Evolutionary conservation across 2,329 filamentous ascomycete species (phyloP).

Genomic region (Bipolaris gigantea): DNA sequence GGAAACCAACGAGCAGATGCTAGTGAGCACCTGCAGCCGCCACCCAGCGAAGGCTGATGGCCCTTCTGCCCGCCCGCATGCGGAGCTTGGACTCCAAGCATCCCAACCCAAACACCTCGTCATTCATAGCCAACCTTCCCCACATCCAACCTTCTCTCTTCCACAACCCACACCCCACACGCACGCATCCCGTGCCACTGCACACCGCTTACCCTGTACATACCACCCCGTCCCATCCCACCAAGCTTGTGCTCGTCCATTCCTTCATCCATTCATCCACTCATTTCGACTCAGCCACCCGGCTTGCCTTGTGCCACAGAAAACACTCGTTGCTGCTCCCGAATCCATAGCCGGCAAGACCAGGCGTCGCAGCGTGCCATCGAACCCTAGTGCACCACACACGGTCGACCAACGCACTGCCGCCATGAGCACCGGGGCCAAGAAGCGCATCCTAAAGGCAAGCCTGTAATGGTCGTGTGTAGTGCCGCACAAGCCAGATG

Average conservation of each 20-base stretch:
- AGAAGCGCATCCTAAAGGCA: conserved; percentile 54
- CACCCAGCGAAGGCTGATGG: conserved; percentile 6
- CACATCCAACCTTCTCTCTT: conserved; percentile 15
- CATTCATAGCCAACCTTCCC: conserved; percentile 18
- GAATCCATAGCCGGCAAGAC: neutral
- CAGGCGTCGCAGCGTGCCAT: conserved; percentile 5
- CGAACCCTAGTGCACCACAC: conserved; percentile 9
- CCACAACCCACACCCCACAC: neutral
- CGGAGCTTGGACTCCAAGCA: conserved; percentile 19
- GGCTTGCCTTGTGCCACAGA: neutral
- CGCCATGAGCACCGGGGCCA: conserved; percentile 43
- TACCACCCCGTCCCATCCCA: neutral
- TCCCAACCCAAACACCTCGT: conserved; percentile 13
- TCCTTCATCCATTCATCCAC: too few relatives aligned
- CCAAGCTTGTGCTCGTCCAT: conserved; percentile 1
- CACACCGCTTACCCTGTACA: neutral
- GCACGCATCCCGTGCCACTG: conserved; percentile 7
- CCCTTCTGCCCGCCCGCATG: conserved; percentile 11
- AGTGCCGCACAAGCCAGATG: neutral
- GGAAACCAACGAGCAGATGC: conserved; percentile 1
- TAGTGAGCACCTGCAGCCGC: conserved; percentile 5
- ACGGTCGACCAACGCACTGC: conserved; percentile 13
- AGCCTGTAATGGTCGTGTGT: conserved; percentile 4
- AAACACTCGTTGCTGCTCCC: neutral
- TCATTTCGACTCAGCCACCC: neutral